Percentiles rank a stretch among this genome's conserved stretches.
Evolutionary conservation across 768 basidiomycete species (phyloP).

Genomic region (Mycena vitilis): DNA sequence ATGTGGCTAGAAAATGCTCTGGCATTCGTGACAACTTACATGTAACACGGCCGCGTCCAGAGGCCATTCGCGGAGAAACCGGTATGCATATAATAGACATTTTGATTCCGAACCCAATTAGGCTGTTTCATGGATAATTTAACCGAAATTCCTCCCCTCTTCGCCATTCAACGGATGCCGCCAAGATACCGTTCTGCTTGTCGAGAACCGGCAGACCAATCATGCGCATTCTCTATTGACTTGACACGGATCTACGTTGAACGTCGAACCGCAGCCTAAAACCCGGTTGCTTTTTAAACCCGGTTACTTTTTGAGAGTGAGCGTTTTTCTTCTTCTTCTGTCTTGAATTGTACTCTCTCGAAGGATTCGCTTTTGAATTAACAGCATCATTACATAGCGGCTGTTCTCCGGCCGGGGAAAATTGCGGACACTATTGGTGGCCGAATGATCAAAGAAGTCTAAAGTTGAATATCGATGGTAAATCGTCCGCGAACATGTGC

Average conservation of each 20-base stretch:
- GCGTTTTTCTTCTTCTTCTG: too few relatives aligned
- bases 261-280: too few relatives aligned
- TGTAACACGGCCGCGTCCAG: neutral
- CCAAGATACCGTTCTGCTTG: neutral
- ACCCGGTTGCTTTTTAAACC: too few relatives aligned
- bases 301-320: too few relatives aligned
- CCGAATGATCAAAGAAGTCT: neutral
- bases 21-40: neutral
- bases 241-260: neutral
- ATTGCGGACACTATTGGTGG: neutral
- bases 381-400: too few relatives aligned
- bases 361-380: too few relatives aligned
- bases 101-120: neutral
- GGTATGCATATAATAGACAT: neutral
- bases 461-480: neutral
- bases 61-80: conserved; percentile 2
- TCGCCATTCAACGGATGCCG: neutral
- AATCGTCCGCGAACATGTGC: neutral
- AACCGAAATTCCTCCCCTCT: conserved; percentile 16
- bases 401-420: conserved; percentile 19
- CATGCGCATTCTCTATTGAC: neutral
- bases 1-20: neutral
- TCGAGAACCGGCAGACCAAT: neutral
- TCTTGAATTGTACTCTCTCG: too few relatives aligned
- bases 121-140: neutral